Percentiles rank a stretch among this genome's conserved stretches.
Conservation (phyloP, 306 rosid species). For the Lithocarpus polystachyus region DNA sequence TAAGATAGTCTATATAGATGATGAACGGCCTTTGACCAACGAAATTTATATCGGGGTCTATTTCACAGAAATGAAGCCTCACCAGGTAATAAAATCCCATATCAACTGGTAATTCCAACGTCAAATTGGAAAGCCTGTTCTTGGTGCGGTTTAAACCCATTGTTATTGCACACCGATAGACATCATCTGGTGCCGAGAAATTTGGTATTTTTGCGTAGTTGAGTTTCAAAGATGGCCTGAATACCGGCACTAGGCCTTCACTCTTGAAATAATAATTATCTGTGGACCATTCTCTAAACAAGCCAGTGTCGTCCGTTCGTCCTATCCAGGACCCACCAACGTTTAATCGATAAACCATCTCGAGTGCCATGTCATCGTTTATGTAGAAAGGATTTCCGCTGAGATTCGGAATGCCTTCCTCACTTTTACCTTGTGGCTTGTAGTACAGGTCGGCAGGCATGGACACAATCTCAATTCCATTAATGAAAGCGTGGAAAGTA, state of each 20-base stretch:
- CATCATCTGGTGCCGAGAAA: not conserved
- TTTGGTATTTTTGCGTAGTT: rapidly evolving
- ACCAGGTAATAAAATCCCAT: not conserved
- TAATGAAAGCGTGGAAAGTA: not conserved
- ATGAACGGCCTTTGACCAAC: rapidly evolving
- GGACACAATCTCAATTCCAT: not conserved
- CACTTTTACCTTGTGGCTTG: no score
- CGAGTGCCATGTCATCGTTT: not conserved
- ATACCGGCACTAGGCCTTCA: rapidly evolving
- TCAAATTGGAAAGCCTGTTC: not conserved
- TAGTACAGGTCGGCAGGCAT: not conserved
- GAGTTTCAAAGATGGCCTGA: rapidly evolving
- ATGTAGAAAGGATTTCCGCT: not conserved
- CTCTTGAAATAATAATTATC: not conserved
- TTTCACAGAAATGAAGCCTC: not conserved
- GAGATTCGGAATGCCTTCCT: not conserved
- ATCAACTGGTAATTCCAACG: not conserved
- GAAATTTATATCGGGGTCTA: rapidly evolving
- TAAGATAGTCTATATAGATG: not conserved
- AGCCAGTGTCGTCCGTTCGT: not conserved
- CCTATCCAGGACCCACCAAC: not conserved
- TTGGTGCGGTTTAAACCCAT: rapidly evolving
- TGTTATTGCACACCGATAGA: not conserved
- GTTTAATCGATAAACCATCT: not conserved
- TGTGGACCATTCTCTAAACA: not conserved